Conservation (phyloP, 495 filamentous ascomycete genomes). For the Aspergillus carlsbadensis region DNA sequence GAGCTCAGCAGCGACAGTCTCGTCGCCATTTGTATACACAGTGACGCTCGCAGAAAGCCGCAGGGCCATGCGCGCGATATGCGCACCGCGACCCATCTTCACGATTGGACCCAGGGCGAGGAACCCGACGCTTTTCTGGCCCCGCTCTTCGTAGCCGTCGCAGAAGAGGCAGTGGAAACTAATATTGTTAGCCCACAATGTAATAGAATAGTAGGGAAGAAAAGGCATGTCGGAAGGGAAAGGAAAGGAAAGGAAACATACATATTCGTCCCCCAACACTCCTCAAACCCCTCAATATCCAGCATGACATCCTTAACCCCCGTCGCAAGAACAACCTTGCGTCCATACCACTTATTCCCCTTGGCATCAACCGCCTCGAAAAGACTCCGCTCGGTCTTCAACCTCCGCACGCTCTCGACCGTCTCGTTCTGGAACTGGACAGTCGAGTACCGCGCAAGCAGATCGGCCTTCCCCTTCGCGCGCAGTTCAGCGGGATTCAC, state of each 20-base stretch:
- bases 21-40: slow-evolving; percentile 6
- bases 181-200: no score
- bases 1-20: not conserved
- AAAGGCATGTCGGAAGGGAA: no score
- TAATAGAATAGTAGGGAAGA: no score
- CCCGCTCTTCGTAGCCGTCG: slow-evolving; percentile 44
- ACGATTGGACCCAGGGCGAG: slow-evolving; percentile 5
- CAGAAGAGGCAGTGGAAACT: slow-evolving; percentile 51
- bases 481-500: slow-evolving; percentile 39
- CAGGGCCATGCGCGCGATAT: not conserved
- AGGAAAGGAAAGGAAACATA: slow-evolving; percentile 14
- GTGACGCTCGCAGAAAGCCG: not conserved
- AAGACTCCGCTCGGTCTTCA: not conserved
- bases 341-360: slow-evolving; percentile 33
- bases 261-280: slow-evolving; percentile 30
- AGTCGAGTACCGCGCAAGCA: slow-evolving; percentile 41
- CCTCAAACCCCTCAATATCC: slow-evolving; percentile 33
- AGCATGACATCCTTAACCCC: slow-evolving; percentile 40
- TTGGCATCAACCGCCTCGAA: slow-evolving; percentile 22
- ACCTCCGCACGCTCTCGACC: slow-evolving; percentile 16
- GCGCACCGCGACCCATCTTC: not conserved
- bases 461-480: slow-evolving; percentile 30
- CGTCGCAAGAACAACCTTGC: slow-evolving; percentile 50
- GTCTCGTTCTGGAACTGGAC: slow-evolving; percentile 36
- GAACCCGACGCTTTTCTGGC: slow-evolving; percentile 28